Evolutionary conservation across 371 early-diverging fungal species (phyloP), one percentile per base, ranked within the genome.

Genomic region (Zopfochytrium polystomum): DNA sequence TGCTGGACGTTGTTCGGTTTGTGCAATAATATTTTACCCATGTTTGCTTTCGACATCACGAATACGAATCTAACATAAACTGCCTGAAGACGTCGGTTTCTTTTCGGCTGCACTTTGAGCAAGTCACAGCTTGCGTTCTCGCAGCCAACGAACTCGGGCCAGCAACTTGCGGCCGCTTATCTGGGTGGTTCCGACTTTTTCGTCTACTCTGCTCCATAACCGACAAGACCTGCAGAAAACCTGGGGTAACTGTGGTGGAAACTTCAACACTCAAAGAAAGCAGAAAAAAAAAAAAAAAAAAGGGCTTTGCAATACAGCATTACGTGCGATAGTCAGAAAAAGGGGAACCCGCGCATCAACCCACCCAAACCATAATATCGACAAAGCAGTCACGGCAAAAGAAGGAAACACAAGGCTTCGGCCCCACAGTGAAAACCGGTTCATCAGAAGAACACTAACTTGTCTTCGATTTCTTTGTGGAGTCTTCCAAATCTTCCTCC

Each of bases 61-160:
- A 46, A 38, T 48, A 1, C 25, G 31, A 52, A 3, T 50, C 4
- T 38, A n/a, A n/a, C n/a, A 38, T n/a, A 22, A 52, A 52, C 29
- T 38, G n/a, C 22, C 22, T 27, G 34, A 48, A 66, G 71, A 2
- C 22, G 11, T 29, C 43, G 34, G 22, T 83, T 80, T 55, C 54
- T 81, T 20, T 79, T 72, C 61, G 80, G 80, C 0, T 77, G 67
- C 52, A 52, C 52, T n/a, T 52, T 80, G 25, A 65, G 65, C 23
- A 53, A n/a, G n/a, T 53, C 43, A 27, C 67, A 71, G 9, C 31
- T 83, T 18, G 83, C 81, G 5, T 83, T 83, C 58, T 80, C 83
- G 18, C 80, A 83, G 58, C 83, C 83, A n/a, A 80, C 83, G 9
- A 65, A 67, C 6, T 73, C 75, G 57, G 83, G 83, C 2, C 29